Base-by-base conservation (phyloP, 2,329 filamentous ascomycete species). In the Xylariaceae sp. region DNA sequence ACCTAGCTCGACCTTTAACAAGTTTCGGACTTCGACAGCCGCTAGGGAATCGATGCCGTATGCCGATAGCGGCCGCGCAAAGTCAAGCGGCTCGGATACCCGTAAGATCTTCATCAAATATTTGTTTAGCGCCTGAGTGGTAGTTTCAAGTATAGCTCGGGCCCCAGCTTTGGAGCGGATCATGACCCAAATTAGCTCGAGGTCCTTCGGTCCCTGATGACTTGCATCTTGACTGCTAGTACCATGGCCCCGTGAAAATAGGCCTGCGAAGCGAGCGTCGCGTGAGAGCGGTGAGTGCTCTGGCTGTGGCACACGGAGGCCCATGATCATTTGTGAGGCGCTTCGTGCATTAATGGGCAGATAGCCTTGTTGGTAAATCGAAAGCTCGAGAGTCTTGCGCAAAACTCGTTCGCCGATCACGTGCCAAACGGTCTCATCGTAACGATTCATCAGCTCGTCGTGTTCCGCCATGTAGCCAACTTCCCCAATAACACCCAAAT, bases 401-500 rank as follows among this genome's bases (percentile, higher is more conserved):
- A 70, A 47, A n/a, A 64, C 45, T 11, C 51, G 53, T 29, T 67
- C 66, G 40, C 65, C 61, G 21, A 67, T 61, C 2, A 39, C 39
- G 6, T 62, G 54, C 45, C 53, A 63, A 7, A 53, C 40, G 9
- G 50, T 17, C 21, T 50, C 57, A 44, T 69, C 62, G 41, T 61
- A 61, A 3, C 47, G 52, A 1, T 24, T 23, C 26, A 54, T 47
- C 11, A 46, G 19, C 4, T 34, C 26, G 4, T 39, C 55, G 31
- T 60, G 46, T 36, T 72, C 67, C 3, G 69, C 66, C 0, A 74
- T 46, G 40, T 69, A 70, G 5, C 73, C 72, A 9, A 71, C 67
- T 37, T 70, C 71, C 2, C 68, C 58, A 21, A 80, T 69, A 1
- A 67, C 60, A 0, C 77, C 76, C 3, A 81, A 67, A 50, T 80